Evolutionary conservation across 2,329 filamentous ascomycete genomes (phyloP).

Genomic region (Ophiocordyceps camponoti-rufipedis): DNA sequence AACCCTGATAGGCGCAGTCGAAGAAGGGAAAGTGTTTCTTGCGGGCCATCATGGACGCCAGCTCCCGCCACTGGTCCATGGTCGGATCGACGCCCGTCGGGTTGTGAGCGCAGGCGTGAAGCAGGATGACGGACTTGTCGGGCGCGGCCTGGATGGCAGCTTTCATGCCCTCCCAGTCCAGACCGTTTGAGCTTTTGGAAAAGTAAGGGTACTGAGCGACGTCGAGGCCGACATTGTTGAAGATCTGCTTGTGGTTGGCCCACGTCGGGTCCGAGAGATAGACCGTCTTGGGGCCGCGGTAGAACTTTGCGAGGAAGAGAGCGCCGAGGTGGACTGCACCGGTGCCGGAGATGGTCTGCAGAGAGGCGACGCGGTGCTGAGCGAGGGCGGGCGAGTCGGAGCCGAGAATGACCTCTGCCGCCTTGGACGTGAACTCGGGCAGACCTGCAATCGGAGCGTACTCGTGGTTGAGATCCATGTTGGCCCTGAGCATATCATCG

Average conservation of each 20-base stretch:
- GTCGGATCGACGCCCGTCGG: slow-evolving; percentile 94
- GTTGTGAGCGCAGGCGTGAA: slow-evolving; percentile 96
- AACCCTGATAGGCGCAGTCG: slow-evolving; percentile 94
- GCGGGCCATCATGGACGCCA: slow-evolving; percentile 57
- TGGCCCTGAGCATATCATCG: slow-evolving; percentile 71
- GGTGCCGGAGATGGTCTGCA: slow-evolving; percentile 95
- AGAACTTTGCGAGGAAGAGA: slow-evolving; percentile 89
- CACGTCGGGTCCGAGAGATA: slow-evolving; percentile 94
- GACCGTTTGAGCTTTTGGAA: slow-evolving; percentile 67
- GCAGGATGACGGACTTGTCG: slow-evolving; percentile 65
- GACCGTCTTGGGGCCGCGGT: slow-evolving; percentile 52
- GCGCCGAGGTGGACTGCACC: slow-evolving; percentile 87
- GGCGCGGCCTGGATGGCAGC: slow-evolving; percentile 50
- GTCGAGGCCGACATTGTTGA: slow-evolving; percentile 68
- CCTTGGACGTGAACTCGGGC: slow-evolving; percentile 68
- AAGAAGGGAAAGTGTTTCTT: slow-evolving; percentile 95
- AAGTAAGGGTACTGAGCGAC: slow-evolving; percentile 89
- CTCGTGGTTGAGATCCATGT: slow-evolving; percentile 90
- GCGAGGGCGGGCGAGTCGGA: slow-evolving; percentile 60
- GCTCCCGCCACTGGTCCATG: slow-evolving; percentile 81
- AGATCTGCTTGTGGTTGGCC: slow-evolving; percentile 98
- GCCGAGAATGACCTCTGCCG: slow-evolving; percentile 79
- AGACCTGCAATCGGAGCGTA: slow-evolving; percentile 93
- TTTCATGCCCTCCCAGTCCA: slow-evolving; percentile 86
- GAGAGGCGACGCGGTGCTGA: slow-evolving; percentile 62